phyloP scores from a whole-genome alignment of 2,329 filamentous ascomycete species.

The Tolypocladium endophyticum region DNA sequence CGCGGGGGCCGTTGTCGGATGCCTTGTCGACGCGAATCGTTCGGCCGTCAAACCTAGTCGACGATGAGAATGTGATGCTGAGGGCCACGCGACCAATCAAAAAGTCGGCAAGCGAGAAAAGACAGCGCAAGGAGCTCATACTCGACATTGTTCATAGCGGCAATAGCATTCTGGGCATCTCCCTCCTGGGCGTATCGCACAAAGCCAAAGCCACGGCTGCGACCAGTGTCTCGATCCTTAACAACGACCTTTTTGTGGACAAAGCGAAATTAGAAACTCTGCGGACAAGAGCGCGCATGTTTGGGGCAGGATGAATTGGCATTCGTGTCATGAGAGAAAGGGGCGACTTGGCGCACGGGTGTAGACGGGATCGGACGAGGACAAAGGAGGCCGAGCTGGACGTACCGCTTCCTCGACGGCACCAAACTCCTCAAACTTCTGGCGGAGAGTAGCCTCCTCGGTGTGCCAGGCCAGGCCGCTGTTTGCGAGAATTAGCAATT shows the following conservation, averaged over 20 bases:
- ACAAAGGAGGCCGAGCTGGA: conserved; percentile 17
- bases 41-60: conserved; percentile 75
- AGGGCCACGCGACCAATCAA: neutral
- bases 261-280: conserved; percentile 9
- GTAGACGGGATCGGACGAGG: neutral
- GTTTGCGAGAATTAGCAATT: conserved; percentile 10
- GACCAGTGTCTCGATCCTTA: conserved; percentile 92
- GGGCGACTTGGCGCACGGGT: neutral
- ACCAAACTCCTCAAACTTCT: conserved; percentile 90
- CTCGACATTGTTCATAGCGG: conserved; percentile 81
- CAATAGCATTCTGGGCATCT: conserved; percentile 68
- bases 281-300: conserved; percentile 5
- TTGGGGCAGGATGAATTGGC: neutral
- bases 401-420: conserved; percentile 89
- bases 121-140: conserved; percentile 35
- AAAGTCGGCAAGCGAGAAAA: conserved; percentile 7
- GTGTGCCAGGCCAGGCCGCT: conserved; percentile 99
- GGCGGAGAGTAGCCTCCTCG: conserved; percentile 73
- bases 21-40: conserved; percentile 93
- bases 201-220: conserved; percentile 95
- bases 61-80: conserved; percentile 2
- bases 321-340: neutral
- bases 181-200: conserved; percentile 74
- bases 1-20: conserved; percentile 62
- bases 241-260: conserved; percentile 65